Evolutionary conservation across 2,329 filamentous ascomycete genomes (phyloP), one percentile per base, ranked within the genome.

Genomic region (Xylariomycetidae sp.): DNA sequence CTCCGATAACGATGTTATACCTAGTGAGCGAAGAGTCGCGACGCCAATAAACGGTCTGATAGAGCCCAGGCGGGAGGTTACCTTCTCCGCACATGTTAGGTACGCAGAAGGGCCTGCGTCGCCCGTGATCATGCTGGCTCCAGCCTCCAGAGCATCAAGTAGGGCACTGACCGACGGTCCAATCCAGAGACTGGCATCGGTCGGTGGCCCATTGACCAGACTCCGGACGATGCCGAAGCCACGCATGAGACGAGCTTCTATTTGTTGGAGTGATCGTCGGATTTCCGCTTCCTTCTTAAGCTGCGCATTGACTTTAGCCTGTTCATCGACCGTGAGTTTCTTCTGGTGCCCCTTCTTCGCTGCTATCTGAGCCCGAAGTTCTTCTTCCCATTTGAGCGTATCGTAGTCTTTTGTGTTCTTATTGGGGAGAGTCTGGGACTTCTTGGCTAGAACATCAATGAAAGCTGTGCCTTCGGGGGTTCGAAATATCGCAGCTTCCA

Each of bases 401-500:
- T 98, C 88, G 50, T 96, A 95, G 56, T 97, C 92, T 58, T 94
- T 96, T 30, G 79, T 82, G 51, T 88, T 95, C 64, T 95, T 97
- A 62, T 88, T 83, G 3, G 88, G 80, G 3, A 83, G 65, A 23
- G 71, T 67, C 40, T 77, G 77, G 38, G 80, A 68, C 56, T 94
- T 94, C 55, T 87, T 89, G 20, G 84, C 86, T 5, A 98, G 72
- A 1, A 97, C 86, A 60, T 98, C 92, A 14, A 98, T 73, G 49
- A 94, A 97, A 11, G 82, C 75, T 2, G 83, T 89, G 2, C 88
- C 90, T 57, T 94, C 88, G 1, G 88, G 84, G 1, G 90, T 95
- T 27, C 88, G 81, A 59, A 89, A 92, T 38, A 98, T 97, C 12
- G 88, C 89, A 17, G 88, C 88, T 59, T 98, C 92, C 2, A 88